These are phyloP conservation scores for Garcia nutans DNA, from an alignment of 345 rosid species.

Conservation along the genomic window DNA sequence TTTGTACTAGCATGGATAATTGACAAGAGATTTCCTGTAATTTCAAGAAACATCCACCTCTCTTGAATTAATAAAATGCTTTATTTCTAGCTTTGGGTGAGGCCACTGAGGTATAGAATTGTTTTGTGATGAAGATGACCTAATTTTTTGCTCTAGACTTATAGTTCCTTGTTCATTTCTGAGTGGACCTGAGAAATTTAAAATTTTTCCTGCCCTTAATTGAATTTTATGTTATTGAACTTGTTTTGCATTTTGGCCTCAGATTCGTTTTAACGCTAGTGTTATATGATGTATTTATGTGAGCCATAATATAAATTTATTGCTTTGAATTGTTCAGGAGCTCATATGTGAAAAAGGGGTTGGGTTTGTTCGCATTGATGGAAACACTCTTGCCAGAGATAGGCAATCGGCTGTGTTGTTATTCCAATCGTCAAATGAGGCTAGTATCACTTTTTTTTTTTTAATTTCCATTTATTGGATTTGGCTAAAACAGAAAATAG, in stretches of 20 bases:
- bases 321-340: conserved; percentile 50
- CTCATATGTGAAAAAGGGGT: conserved; percentile 79
- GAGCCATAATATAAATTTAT: conserved; percentile 3
- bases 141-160: not conserved
- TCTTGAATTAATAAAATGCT: no score
- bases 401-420: conserved; percentile 80
- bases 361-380: conserved; percentile 89
- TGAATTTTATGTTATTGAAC: not conserved
- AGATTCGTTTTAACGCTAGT: not conserved
- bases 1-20: no score
- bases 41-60: no score
- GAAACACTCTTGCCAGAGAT: conserved; percentile 79
- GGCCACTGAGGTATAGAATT: no score
- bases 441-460: conserved; percentile 16
- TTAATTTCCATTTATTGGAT: conserved; percentile 1
- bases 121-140: not conserved
- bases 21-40: no score
- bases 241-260: not conserved
- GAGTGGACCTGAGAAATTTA: not conserved
- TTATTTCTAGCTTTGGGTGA: no score
- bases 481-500: not conserved
- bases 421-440: conserved; percentile 72
- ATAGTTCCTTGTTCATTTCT: not conserved
- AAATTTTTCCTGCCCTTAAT: not conserved
- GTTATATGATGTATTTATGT: not conserved